phyloP scores from a whole-genome alignment of 768 basidiomycete species.

The Boletus rubescentipes region DNA sequence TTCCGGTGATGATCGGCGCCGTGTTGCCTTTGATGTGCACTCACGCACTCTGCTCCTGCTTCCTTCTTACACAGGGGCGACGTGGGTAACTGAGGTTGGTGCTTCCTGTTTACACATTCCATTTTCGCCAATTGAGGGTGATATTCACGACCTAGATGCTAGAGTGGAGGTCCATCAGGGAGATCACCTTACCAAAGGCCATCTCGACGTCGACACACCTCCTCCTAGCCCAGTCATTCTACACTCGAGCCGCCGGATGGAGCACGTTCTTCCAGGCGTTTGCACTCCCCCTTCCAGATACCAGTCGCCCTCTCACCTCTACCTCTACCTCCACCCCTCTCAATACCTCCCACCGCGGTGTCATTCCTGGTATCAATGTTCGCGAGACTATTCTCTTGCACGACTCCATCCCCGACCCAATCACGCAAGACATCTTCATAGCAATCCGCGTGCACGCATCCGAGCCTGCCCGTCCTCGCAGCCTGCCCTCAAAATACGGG shows the following conservation, averaged over 20 bases:
- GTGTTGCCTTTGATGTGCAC: conserved; percentile 15
- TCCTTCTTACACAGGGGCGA: neutral
- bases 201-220: conserved; percentile 21
- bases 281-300: neutral
- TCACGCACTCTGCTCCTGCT: conserved; percentile 3
- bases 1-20: neutral
- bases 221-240: conserved; percentile 6
- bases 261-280: conserved; percentile 11
- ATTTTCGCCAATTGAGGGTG: neutral
- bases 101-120: neutral
- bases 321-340: neutral
- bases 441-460: neutral
- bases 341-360: conserved; percentile 6
- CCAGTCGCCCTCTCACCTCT: too few species aligned
- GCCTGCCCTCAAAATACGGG: neutral
- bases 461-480: neutral
- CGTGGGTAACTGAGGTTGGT: conserved; percentile 1
- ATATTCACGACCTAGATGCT: conserved; percentile 1
- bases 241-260: neutral
- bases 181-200: neutral
- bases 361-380: neutral
- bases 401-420: conserved; percentile 5
- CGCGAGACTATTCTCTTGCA: conserved; percentile 4
- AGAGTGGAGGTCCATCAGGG: too few species aligned
- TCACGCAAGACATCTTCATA: conserved; percentile 9